phyloP scores from a whole-genome alignment of 257 asterid genomes.

The Capsicum chinense region DNA sequence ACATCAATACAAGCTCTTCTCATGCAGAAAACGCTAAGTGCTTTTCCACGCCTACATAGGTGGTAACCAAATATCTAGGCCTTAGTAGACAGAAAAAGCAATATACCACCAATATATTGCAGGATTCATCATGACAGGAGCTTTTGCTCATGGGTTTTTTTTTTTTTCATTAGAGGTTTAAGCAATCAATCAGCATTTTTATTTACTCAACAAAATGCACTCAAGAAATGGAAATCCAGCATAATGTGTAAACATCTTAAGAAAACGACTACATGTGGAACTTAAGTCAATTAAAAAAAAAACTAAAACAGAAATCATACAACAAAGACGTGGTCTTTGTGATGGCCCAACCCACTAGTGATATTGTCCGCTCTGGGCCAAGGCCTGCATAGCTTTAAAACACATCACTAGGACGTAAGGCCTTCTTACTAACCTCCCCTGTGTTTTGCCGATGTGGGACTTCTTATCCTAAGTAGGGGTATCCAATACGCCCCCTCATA shows the following conservation, averaged over 20 bases:
- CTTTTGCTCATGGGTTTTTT: too few relatives aligned
- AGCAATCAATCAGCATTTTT: neutral
- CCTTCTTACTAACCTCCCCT: too few relatives aligned
- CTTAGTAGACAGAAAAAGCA: neutral
- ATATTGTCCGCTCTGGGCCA: too few relatives aligned
- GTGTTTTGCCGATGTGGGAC: too few relatives aligned
- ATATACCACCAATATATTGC: neutral
- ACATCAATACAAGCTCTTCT: neutral
- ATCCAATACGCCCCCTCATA: too few relatives aligned
- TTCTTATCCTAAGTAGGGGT: too few relatives aligned
- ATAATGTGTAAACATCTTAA: neutral
- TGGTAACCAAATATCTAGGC: neutral
- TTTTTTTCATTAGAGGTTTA: neutral
- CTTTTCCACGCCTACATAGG: neutral
- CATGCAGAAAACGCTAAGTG: neutral
- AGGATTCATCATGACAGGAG: too few relatives aligned
- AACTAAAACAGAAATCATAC: neutral
- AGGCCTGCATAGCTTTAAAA: too few relatives aligned
- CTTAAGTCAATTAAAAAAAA: neutral
- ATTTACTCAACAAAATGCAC: neutral
- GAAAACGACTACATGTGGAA: conserved; percentile 1
- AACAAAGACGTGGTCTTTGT: neutral
- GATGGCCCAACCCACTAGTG: too few relatives aligned
- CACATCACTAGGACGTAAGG: too few relatives aligned
- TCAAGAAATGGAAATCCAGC: conserved; percentile 13